phyloP scores from a whole-genome alignment of 805 yeast species.

The Saturnispora zaruensis region DNA sequence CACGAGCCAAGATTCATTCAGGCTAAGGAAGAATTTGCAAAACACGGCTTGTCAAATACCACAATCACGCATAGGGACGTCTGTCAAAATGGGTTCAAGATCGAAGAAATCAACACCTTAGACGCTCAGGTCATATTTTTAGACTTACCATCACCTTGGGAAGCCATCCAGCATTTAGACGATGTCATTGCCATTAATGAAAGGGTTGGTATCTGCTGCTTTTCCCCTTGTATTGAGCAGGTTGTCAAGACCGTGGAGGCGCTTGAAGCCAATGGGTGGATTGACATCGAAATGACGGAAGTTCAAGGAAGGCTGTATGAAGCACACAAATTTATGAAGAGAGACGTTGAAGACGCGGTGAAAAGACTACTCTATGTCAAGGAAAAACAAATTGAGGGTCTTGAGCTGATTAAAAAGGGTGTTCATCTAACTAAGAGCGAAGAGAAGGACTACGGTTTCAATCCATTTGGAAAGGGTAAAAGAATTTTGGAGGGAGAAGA shows the following conservation, averaged over 20 bases:
- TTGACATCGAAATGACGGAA: conserved; percentile 84
- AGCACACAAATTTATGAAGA: conserved; percentile 80
- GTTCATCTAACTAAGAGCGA: conserved; percentile 12
- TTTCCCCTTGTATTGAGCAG: conserved; percentile 97
- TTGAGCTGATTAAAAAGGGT: conserved; percentile 34
- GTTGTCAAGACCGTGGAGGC: conserved; percentile 80
- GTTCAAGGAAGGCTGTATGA: conserved; percentile 77
- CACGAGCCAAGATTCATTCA: conserved; percentile 77
- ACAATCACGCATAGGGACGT: conserved; percentile 84
- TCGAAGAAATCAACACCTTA: conserved; percentile 31
- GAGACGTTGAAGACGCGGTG: conserved; percentile 72
- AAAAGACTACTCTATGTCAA: conserved; percentile 74
- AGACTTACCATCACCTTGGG: conserved; percentile 97
- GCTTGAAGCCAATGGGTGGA: conserved; percentile 72
- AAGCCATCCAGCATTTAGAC: conserved; percentile 72
- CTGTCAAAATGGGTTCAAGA: conserved; percentile 74
- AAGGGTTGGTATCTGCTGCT: conserved; percentile 77
- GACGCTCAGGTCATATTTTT: conserved; percentile 71
- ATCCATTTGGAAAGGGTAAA: conserved; percentile 89
- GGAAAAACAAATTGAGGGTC: conserved; percentile 56
- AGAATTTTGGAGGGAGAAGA: conserved; percentile 84
- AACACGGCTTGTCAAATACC: conserved; percentile 58
- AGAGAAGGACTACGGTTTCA: conserved; percentile 45
- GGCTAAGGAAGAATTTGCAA: conserved; percentile 67
- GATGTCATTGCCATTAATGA: conserved; percentile 45